Percentiles rank a stretch among this genome's conserved stretches.
Evolutionary conservation across 495 filamentous ascomycete genomes (phyloP).

Genomic region (Mytilinidion resinicola): DNA sequence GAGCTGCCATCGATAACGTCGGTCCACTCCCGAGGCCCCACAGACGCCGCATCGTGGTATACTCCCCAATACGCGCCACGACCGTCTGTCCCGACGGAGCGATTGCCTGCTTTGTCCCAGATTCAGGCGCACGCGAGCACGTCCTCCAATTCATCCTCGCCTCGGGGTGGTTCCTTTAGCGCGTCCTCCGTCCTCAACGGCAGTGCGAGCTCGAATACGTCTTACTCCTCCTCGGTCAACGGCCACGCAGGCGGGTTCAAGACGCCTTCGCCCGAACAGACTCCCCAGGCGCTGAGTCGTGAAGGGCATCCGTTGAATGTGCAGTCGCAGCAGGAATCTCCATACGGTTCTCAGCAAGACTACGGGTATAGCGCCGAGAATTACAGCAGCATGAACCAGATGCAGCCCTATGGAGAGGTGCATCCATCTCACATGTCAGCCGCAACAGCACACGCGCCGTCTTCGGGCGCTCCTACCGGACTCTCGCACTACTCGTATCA

Average conservation of each 20-base stretch:
- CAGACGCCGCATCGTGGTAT: constrained; percentile 62
- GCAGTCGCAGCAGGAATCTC: constrained; percentile 29
- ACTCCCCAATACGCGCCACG: constrained; percentile 64
- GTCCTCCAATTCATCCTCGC: constrained; percentile 60
- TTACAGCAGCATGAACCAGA: constrained; percentile 78
- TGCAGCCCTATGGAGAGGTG: constrained; percentile 76
- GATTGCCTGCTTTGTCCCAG: constrained; percentile 68
- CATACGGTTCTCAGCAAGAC: constrained; percentile 23
- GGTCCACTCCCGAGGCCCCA: constrained; percentile 81
- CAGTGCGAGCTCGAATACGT: constrained; percentile 37
- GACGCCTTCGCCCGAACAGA: constrained; percentile 44
- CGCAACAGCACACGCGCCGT: constrained; percentile 70
- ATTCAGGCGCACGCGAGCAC: constrained; percentile 55
- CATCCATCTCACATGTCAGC: constrained; percentile 75
- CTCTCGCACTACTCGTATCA: constrained; percentile 66
- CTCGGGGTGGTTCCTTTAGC: constrained; percentile 62
- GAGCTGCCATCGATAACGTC: constrained; percentile 92
- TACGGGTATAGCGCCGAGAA: constrained; percentile 29
- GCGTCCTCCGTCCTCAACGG: constrained; percentile 42
- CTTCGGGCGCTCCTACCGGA: constrained; percentile 70
- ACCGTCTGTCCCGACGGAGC: constrained; percentile 65
- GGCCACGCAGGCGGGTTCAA: constrained; percentile 41
- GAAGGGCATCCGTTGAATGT: constrained; percentile 28
- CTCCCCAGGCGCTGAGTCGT: constrained; percentile 30
- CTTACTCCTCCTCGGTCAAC: constrained; percentile 47